Conservation (phyloP, 2,329 filamentous ascomycete species). For the Endothia cerciana region DNA sequence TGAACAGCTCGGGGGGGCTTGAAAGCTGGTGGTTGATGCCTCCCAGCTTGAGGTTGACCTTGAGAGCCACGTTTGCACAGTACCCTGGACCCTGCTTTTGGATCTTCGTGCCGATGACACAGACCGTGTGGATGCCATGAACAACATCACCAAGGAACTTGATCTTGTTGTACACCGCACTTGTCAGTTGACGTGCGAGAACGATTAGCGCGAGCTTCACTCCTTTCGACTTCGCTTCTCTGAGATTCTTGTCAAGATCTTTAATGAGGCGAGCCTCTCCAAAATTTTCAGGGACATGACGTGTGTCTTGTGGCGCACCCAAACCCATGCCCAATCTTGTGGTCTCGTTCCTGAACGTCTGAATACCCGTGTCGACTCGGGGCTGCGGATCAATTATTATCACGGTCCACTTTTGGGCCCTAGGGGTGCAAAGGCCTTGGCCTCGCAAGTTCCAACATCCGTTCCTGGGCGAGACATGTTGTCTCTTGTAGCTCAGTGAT, state of each 20-base stretch:
- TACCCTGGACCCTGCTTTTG: constrained; percentile 46
- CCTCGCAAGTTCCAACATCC: background rate
- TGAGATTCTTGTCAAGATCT: background rate
- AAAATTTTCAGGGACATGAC: background rate
- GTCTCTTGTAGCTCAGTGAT: background rate
- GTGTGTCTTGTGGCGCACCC: background rate
- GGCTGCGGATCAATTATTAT: background rate
- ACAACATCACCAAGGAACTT: constrained; percentile 71
- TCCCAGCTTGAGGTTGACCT: constrained; percentile 80
- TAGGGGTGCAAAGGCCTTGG: background rate
- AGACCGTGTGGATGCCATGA: constrained; percentile 71
- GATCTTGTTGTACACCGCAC: constrained; percentile 63
- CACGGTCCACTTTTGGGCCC: background rate
- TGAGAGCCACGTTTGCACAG: constrained; percentile 73
- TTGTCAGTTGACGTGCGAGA: constrained; percentile 44
- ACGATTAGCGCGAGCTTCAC: constrained; percentile 65
- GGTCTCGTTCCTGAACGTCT: background rate
- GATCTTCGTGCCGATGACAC: constrained; percentile 47
- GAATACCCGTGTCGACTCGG: background rate
- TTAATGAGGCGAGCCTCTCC: constrained; percentile 50
- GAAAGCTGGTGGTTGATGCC: constrained; percentile 71
- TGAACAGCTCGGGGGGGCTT: constrained; percentile 53
- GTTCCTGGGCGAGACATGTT: background rate
- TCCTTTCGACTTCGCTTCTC: background rate
- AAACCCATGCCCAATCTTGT: background rate